A percentile compares a stretch with the other conserved stretches of the same genome.
These are phyloP conservation scores for Coprinopsis sp. DNA, from an alignment of 768 basidiomycete species.

Conservation along the genomic window DNA sequence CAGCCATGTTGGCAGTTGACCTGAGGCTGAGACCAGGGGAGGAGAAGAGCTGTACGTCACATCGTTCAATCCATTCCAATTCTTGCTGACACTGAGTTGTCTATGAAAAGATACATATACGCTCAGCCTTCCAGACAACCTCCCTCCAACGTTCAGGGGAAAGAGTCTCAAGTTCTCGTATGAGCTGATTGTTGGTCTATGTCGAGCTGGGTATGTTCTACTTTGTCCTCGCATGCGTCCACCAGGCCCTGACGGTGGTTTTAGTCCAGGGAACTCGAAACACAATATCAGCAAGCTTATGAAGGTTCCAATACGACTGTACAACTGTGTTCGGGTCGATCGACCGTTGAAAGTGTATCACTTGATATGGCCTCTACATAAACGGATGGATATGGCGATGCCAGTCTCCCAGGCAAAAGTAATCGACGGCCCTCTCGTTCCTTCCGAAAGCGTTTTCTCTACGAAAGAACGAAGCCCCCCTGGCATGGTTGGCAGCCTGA, in stretches of 20 bases:
- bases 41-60: conserved; percentile 73
- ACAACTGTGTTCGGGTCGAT: conserved; percentile 76
- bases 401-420: conserved; percentile 36
- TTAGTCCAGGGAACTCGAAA: conserved; percentile 23
- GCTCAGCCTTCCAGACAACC: conserved; percentile 63
- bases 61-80: conserved; percentile 3
- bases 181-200: conserved; percentile 85
- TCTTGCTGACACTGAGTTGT: conserved; percentile 4
- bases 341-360: conserved; percentile 67
- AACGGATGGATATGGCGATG: conserved; percentile 28
- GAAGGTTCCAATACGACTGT: conserved; percentile 88
- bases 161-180: conserved; percentile 83
- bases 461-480: no score
- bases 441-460: no score
- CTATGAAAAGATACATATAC: conserved; percentile 67
- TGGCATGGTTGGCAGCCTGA: conserved; percentile 25
- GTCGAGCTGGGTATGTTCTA: conserved; percentile 66
- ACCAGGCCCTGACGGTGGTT: not conserved
- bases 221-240: conserved; percentile 17
- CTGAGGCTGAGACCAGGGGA: conserved; percentile 78
- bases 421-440: conserved; percentile 25
- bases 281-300: conserved; percentile 70
- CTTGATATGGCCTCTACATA: conserved; percentile 71
- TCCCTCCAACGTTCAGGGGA: conserved; percentile 91
- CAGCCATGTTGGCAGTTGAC: conserved; percentile 88